phyloP scores from a whole-genome alignment of 495 filamentous ascomycete genomes.

The Bryoglossum gracile region DNA sequence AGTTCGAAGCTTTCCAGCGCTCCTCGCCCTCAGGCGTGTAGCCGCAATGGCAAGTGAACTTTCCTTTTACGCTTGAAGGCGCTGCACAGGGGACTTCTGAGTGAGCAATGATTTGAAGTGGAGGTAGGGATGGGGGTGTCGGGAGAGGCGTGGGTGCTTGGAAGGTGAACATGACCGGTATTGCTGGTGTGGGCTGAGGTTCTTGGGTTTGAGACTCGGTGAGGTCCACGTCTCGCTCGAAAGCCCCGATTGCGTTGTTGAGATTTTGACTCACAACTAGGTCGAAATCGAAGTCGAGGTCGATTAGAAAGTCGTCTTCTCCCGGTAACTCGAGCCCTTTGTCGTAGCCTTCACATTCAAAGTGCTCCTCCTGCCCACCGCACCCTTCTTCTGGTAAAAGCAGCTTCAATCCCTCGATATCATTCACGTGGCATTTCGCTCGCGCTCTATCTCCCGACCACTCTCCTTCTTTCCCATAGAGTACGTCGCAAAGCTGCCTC shows the following conservation, averaged over 20 bases:
- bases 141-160: not conserved
- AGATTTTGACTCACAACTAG: conserved; percentile 2
- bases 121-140: not conserved
- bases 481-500: conserved; percentile 8
- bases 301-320: not conserved
- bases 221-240: not conserved
- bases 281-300: conserved; percentile 3
- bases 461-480: conserved; percentile 11
- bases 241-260: not conserved
- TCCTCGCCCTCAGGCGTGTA: conserved; percentile 20
- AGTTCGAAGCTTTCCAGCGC: conserved; percentile 23
- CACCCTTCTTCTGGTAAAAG: conserved; percentile 18
- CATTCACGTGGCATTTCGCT: conserved; percentile 15
- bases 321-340: not conserved
- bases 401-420: conserved; percentile 13
- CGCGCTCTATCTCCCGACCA: no score
- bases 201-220: no score
- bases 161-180: not conserved
- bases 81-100: not conserved
- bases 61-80: not conserved
- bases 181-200: not conserved
- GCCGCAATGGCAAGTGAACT: conserved; percentile 16
- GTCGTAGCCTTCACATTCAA: no score
- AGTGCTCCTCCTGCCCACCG: no score
- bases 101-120: not conserved